Conservation (phyloP, 2,329 filamentous ascomycete genomes). For the Penicillium palitans region DNA sequence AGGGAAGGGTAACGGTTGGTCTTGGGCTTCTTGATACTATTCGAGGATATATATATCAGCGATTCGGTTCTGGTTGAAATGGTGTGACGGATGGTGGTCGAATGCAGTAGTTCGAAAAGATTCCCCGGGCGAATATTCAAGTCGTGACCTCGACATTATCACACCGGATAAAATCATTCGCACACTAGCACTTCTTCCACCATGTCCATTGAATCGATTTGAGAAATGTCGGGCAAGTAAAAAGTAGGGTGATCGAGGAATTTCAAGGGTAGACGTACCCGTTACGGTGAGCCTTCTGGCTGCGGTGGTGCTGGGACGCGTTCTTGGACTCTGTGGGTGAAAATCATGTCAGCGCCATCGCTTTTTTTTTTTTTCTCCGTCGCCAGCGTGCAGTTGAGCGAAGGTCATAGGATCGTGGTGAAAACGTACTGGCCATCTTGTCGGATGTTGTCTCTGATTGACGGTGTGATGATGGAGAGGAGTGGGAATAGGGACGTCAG, state of each 20-base stretch:
- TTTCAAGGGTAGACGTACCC: constrained; percentile 65
- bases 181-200: not conserved
- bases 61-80: constrained; percentile 8
- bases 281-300: constrained; percentile 98
- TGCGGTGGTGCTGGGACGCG: constrained; percentile 98
- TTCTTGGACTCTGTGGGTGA: constrained; percentile 88
- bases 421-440: constrained; percentile 50
- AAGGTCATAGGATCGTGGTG: constrained; percentile 8
- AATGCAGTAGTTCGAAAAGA: constrained; percentile 3
- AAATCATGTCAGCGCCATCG: constrained; percentile 31
- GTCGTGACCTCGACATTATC: constrained; percentile 2
- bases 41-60: constrained; percentile 29
- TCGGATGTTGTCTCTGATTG: constrained; percentile 45
- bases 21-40: constrained; percentile 99
- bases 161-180: not conserved
- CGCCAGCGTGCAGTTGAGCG: not conserved
- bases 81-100: not conserved
- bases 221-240: not conserved
- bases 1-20: constrained; percentile 98
- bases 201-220: not conserved
- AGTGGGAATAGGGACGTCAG: constrained; percentile 32
- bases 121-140: constrained; percentile 6
- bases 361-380: constrained; percentile 7
- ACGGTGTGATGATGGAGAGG: constrained; percentile 39
- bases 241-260: constrained; percentile 7